Evolutionary conservation across 2,329 filamentous ascomycete genomes (phyloP).

Genomic region (Phyllosticta capitalensis): DNA sequence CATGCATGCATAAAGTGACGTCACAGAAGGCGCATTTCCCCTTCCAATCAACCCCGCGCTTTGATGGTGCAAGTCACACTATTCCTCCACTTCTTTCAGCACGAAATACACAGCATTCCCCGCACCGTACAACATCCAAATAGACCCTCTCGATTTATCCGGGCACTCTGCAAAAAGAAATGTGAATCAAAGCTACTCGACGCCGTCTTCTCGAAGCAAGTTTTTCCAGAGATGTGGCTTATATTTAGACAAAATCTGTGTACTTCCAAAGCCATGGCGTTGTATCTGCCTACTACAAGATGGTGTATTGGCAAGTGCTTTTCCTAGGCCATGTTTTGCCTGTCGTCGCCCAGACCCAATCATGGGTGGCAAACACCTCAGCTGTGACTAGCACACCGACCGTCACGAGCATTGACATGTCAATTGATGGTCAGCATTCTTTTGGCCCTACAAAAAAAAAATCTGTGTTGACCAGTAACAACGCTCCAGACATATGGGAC

Average conservation of each 20-base stretch:
- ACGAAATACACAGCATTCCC: not conserved
- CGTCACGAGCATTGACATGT: not conserved
- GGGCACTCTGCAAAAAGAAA: not conserved
- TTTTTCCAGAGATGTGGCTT: not conserved
- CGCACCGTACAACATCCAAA: not conserved
- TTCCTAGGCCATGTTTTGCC: not conserved
- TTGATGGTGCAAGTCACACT: not conserved
- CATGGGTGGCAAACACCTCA: conserved; percentile 4
- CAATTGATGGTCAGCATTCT: not conserved
- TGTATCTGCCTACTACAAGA: not conserved
- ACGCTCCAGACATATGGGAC: conserved; percentile 15
- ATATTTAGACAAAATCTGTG: not conserved
- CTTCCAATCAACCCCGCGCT: not conserved
- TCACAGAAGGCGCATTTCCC: not conserved
- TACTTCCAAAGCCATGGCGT: not conserved
- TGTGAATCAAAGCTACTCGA: not conserved
- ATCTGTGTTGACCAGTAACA: not conserved
- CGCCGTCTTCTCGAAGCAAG: not conserved
- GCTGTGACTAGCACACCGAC: not conserved
- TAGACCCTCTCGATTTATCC: not conserved
- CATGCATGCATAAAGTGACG: not conserved
- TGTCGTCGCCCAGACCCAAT: not conserved
- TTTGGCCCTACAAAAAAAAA: too few species aligned
- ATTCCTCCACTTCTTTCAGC: not conserved
- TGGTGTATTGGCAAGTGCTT: not conserved